Evolutionary conservation across 1,284 basidiomycete genomes (phyloP).

Genomic region (Taiwanofungus camphoratus): DNA sequence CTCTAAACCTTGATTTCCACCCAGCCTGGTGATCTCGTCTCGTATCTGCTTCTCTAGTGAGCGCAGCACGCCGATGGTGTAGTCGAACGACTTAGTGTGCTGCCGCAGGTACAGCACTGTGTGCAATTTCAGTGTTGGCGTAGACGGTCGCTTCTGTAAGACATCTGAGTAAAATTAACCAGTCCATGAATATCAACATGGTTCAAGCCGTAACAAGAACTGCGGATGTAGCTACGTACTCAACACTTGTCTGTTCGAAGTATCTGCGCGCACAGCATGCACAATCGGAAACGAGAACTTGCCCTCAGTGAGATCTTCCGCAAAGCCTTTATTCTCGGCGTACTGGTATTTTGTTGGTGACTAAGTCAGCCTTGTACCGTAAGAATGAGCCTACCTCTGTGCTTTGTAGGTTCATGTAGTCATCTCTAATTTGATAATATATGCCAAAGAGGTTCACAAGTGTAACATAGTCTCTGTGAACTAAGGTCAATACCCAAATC

Average conservation of each 20-base stretch:
- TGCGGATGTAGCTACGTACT: slow-evolving; percentile 46
- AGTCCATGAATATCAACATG: not conserved
- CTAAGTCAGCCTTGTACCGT: not conserved
- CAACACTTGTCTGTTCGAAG: slow-evolving; percentile 70
- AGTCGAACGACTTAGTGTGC: slow-evolving; percentile 72
- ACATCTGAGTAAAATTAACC: no score
- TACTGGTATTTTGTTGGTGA: slow-evolving; percentile 49
- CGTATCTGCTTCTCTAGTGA: slow-evolving; percentile 51
- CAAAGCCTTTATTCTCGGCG: slow-evolving; percentile 87
- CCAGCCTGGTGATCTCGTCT: slow-evolving; percentile 50
- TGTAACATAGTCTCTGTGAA: slow-evolving; percentile 77
- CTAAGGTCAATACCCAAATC: not conserved
- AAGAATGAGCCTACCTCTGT: slow-evolving; percentile 48
- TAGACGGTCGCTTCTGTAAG: slow-evolving; percentile 81
- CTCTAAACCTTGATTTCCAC: slow-evolving; percentile 49
- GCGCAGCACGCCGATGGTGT: slow-evolving; percentile 59
- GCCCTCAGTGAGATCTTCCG: slow-evolving; percentile 91
- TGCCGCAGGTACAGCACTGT: slow-evolving; percentile 44
- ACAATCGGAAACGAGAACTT: slow-evolving; percentile 96
- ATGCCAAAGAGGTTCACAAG: slow-evolving; percentile 93
- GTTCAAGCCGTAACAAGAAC: not conserved
- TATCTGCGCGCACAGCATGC: slow-evolving; percentile 77
- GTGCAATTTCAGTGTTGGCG: slow-evolving; percentile 72
- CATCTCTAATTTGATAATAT: slow-evolving; percentile 95
- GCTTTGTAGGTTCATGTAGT: slow-evolving; percentile 94